Conservation (phyloP, 139 green algal species). For the Chlorella sp. region DNA sequence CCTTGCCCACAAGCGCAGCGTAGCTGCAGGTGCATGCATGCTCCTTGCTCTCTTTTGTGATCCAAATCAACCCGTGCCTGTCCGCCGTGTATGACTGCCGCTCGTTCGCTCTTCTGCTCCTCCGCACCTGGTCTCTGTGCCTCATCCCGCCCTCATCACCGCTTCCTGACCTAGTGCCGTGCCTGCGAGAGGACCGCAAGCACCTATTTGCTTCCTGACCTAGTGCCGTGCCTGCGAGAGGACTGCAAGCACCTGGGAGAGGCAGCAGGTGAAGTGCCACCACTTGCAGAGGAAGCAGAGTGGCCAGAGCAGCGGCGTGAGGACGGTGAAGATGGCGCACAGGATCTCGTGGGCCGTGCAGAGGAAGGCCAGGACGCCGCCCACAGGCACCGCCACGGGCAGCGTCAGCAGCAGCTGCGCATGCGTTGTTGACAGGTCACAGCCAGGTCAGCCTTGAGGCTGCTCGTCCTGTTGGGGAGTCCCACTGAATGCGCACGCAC, state of each 20-base stretch:
- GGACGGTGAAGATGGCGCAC: conserved; percentile 13
- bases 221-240: too few relatives aligned
- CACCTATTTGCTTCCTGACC: too few relatives aligned
- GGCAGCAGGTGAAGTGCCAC: conserved; percentile 16
- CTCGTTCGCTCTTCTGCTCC: too few relatives aligned
- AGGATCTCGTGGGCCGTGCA: conserved; percentile 4
- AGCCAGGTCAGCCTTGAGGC: background rate
- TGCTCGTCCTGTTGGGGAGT: background rate
- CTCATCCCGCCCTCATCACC: too few relatives aligned
- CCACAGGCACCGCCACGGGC: conserved; percentile 17
- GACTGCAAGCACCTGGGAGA: conserved; percentile 8
- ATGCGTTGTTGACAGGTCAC: background rate
- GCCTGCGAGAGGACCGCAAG: too few relatives aligned
- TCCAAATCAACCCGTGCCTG: too few relatives aligned
- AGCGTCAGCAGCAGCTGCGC: conserved; percentile 19
- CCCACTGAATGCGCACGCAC: background rate
- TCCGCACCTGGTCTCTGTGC: too few relatives aligned
- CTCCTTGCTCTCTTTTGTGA: too few relatives aligned
- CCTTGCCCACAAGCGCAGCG: too few relatives aligned
- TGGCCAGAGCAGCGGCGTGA: conserved; percentile 31
- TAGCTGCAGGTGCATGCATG: too few relatives aligned
- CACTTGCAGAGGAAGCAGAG: conserved; percentile 42
- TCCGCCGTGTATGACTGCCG: too few relatives aligned
- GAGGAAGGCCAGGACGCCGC: conserved; percentile 14
- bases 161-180: too few relatives aligned